Base-by-base conservation (phyloP, 176 grass and related monocot genomes). In the Musa schizocarpa region DNA sequence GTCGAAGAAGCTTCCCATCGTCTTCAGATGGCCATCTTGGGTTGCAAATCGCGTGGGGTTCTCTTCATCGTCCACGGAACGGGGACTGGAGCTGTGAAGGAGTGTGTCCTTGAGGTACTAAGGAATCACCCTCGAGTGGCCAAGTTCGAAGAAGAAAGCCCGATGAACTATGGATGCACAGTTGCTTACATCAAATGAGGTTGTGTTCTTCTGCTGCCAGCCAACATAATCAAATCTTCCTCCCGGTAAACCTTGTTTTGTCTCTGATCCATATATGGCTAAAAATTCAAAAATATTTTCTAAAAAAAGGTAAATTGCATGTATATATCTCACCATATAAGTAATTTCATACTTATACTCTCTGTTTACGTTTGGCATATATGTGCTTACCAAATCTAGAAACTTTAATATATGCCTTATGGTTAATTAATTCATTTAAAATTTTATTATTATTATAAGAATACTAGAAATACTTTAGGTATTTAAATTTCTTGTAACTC, bases 101-200 rank as follows among this genome's bases (percentile, higher is more conserved):
- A 86, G 0, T 16, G 74, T 58, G 82, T 87, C 8, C 75, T 89
- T 0, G 76, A 16, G 1, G 53, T 87, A 10, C 82, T 89, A 17
- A 77, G 84, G 34, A 89, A 80, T 70, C 90, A 92, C 74, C 82
- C 86, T 80, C 86, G 90, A 7, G 84, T 89, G 29, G 82, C 79
- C 73, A 89, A 54, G 77, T 87, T 87, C 52, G 82, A 89, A 68
- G 90, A 92, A 58, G 90, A 89, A 78, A 85, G 86, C 77, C 87
- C 84, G 0, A 67, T 87, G 26, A 89, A 89, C 73, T 92, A 92
- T 56, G 90, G 86, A 24, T 92, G 86, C 73, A 92, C 86, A 3
- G 56, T 92, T 63, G 90, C 90, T 48, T 89, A 89, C 77, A 83
- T 92, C 50, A 78, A 87, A 78, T 92, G 16, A 81, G n/a, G 55